phyloP scores from a whole-genome alignment of 306 rosid genomes.

The Lathyrus oleraceus region DNA sequence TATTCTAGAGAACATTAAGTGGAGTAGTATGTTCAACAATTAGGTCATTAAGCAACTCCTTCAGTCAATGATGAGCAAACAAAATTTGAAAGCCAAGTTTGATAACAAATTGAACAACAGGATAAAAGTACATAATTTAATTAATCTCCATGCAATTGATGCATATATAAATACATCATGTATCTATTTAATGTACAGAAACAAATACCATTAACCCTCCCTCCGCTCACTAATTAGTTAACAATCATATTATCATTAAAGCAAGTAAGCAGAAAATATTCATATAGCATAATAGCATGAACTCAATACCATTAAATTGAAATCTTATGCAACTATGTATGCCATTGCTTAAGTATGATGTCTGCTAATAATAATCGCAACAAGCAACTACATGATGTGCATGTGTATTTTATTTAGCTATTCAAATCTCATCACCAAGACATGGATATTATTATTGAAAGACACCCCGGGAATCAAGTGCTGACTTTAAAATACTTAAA shows the following conservation, averaged over 20 bases:
- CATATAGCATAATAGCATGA: conserved; percentile 10
- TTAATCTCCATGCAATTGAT: not conserved
- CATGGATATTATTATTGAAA: conserved; percentile 9
- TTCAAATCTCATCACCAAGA: conserved; percentile 24
- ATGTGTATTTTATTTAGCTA: not conserved
- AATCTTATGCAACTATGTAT: not conserved
- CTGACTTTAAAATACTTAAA: not conserved
- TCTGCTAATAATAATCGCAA: conserved; percentile 5
- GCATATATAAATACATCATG: not conserved
- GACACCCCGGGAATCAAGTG: not conserved
- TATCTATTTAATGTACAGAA: not conserved
- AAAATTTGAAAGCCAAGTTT: not conserved
- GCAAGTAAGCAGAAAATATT: conserved; percentile 5
- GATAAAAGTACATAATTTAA: not conserved
- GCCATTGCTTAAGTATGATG: not conserved
- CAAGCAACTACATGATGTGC: conserved; percentile 2
- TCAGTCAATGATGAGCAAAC: not conserved
- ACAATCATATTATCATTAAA: not conserved
- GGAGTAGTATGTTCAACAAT: too few species aligned
- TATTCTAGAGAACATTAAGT: too few species aligned
- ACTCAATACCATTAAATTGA: conserved; percentile 1
- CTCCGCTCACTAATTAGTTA: conserved; percentile 8
- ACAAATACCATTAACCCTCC: conserved; percentile 6
- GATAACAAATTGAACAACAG: not conserved
- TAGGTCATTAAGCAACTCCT: too few species aligned